These are phyloP conservation scores for Mycena kentingensis DNA, from an alignment of 768 basidiomycete genomes.

Conservation along the genomic window DNA sequence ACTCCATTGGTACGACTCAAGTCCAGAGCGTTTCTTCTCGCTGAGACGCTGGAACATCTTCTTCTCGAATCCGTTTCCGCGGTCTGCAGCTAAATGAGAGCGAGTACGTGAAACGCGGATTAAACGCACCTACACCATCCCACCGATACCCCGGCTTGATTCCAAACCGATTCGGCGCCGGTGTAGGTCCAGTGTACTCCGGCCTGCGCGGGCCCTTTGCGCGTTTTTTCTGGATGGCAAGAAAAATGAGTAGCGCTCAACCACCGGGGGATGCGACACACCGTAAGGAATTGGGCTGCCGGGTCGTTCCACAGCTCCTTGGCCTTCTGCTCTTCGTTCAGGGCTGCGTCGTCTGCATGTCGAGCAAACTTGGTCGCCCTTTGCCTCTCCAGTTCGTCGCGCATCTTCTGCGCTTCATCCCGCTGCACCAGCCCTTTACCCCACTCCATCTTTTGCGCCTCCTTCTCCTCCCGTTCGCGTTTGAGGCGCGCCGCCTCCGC, in stretches of 20 bases:
- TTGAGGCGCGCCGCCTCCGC: slow-evolving; percentile 85
- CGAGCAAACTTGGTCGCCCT: slow-evolving; percentile 69
- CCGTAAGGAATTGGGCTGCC: slow-evolving; percentile 91
- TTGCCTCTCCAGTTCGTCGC: slow-evolving; percentile 68
- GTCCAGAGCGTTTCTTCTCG: slow-evolving; percentile 63
- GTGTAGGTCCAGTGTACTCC: slow-evolving; percentile 83
- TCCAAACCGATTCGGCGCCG: slow-evolving; percentile 92
- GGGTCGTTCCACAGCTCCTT: slow-evolving; percentile 95
- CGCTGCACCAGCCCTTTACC: slow-evolving; percentile 93
- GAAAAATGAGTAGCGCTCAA: slow-evolving; percentile 1
- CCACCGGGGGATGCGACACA: slow-evolving; percentile 36
- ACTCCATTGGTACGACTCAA: slow-evolving; percentile 83
- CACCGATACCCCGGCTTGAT: slow-evolving; percentile 96
- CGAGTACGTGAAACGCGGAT: slow-evolving; percentile 4
- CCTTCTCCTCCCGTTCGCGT: slow-evolving; percentile 80
- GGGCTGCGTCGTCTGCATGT: slow-evolving; percentile 75
- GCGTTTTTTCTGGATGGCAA: slow-evolving; percentile 61
- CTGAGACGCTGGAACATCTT: slow-evolving; percentile 86
- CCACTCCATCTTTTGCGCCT: slow-evolving; percentile 96
- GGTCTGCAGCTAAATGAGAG: slow-evolving; percentile 50
- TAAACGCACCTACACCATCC: slow-evolving; percentile 90
- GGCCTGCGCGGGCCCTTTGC: slow-evolving; percentile 78
- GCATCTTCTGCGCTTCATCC: slow-evolving; percentile 72
- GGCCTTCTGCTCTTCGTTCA: slow-evolving; percentile 84
- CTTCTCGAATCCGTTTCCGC: slow-evolving; percentile 93